Conservation (phyloP, 2,329 filamentous ascomycete genomes). For the Huntiella bhutanensis region DNA sequence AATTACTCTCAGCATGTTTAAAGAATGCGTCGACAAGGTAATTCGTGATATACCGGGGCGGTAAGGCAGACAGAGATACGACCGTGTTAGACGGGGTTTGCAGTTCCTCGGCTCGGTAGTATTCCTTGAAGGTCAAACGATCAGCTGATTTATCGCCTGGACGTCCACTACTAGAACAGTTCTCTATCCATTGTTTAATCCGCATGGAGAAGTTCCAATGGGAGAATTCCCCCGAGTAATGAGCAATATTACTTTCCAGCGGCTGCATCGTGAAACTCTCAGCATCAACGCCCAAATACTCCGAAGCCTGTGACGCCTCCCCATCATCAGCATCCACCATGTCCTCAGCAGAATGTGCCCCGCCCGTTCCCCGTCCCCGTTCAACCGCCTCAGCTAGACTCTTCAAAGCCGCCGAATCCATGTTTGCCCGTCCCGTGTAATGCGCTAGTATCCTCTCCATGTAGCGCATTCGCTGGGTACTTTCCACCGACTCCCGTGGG, state of each 20-base stretch:
- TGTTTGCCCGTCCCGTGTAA: constrained; percentile 25
- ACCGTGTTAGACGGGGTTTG: constrained; percentile 22
- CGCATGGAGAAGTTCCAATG: constrained; percentile 35
- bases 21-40: constrained; percentile 30
- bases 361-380: constrained; percentile 11
- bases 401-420: constrained; percentile 24
- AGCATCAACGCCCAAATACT: constrained; percentile 18
- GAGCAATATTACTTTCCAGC: constrained; percentile 23
- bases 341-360: not conserved
- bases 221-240: constrained; percentile 33
- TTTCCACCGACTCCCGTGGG: constrained; percentile 11
- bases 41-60: constrained; percentile 27
- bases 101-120: constrained; percentile 27
- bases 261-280: constrained; percentile 24
- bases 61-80: constrained; percentile 22
- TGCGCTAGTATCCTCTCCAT: constrained; percentile 31
- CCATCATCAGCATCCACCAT: not conserved
- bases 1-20: constrained; percentile 28
- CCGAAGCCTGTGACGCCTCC: constrained; percentile 11
- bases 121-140: constrained; percentile 20
- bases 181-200: constrained; percentile 30
- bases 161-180: constrained; percentile 14
- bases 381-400: constrained; percentile 25
- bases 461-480: constrained; percentile 14
- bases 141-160: constrained; percentile 7